Conservation (phyloP, 2,329 filamentous ascomycete species). For the Paracoccidioides brasiliensis region DNA sequence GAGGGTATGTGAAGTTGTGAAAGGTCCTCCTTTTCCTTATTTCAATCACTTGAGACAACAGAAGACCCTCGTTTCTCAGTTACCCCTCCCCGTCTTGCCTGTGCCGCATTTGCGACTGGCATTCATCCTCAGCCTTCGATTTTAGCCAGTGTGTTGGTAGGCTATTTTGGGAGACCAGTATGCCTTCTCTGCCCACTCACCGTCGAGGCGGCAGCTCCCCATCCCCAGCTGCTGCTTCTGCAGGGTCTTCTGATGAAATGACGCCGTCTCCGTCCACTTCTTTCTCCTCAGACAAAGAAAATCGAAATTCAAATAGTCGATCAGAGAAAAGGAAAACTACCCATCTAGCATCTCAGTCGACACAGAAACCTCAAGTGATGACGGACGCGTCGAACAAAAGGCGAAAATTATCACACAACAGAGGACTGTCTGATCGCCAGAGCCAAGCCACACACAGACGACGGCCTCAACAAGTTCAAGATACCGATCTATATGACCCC, state of each 20-base stretch:
- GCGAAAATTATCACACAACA: slow-evolving; percentile 8
- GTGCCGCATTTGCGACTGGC: background rate
- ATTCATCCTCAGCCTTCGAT: background rate
- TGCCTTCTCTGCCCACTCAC: background rate
- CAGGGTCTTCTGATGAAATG: slow-evolving; percentile 4
- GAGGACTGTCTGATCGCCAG: background rate
- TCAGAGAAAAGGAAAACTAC: slow-evolving; percentile 16
- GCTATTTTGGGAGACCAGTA: background rate
- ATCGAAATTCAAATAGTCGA: slow-evolving; percentile 23
- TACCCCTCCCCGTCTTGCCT: background rate
- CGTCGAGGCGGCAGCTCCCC: background rate
- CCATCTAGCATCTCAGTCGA: background rate
- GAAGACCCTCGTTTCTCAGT: background rate
- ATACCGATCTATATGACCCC: slow-evolving; percentile 54
- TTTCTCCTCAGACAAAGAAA: slow-evolving; percentile 34
- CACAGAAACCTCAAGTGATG: slow-evolving; percentile 5
- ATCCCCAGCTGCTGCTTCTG: slow-evolving; percentile 6
- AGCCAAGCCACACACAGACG: slow-evolving; percentile 6
- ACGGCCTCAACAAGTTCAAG: slow-evolving; percentile 11
- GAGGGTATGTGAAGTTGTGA: background rate
- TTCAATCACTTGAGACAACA: background rate
- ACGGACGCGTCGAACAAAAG: slow-evolving; percentile 10
- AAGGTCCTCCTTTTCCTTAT: background rate
- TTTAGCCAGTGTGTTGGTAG: background rate
- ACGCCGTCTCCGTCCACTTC: slow-evolving; percentile 21